Base-by-base conservation (phyloP, 1,139 yeast genomes). In the Pichia kudriavzevii region DNA sequence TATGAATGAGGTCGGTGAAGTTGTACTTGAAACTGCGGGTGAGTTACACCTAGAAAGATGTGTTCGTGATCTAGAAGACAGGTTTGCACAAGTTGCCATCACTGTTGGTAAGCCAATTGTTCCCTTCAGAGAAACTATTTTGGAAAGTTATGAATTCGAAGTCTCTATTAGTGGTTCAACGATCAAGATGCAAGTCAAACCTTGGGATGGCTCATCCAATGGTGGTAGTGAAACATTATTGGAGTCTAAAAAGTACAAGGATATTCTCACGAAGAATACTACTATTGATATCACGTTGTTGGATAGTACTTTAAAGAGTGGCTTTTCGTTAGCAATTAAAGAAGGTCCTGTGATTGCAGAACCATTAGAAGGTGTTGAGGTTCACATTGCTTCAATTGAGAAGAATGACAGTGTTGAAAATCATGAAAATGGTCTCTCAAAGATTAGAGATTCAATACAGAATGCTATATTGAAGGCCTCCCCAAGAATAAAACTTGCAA, bases 31-130 rank as follows among this genome's bases (percentile, higher is more conserved):
- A 43, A 87, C 94, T 13, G 95, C 96, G n/a, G 97, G 97, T 35
- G 96, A 88, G 56, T 67, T 88, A 42, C 97, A 88, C 61, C 64
- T 88, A 37, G 97, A 88, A 53, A 71, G 96, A 55, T 87, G 96
- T 56, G 59, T 88, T 48, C 85, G 83, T 50, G 97, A 88, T 61
- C 63, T 88, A 50, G 77, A 74, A 39, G 96, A 87, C 47, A 67
- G 97, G 46, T 93, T 88, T 66, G 97, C 98, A 1, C 88, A 88
- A 18, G 75, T 88, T 47, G 95, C 85, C 37, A 79, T 93, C 8
- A 74, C 81, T 8, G 75, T 79, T 24, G 88, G 95, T 25, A 84
- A 84, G 49, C 98, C 98, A 0, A 94, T 84, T 17, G 93, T 93
- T 45, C 98, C 98, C 11, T 93, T 82, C 53, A 66, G 95, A 45